A percentile compares a stretch with the other conserved stretches of the same genome.
These are phyloP conservation scores for Neoscytalidium dimidiatum DNA, from an alignment of 2,329 filamentous ascomycete genomes.

Conservation along the genomic window DNA sequence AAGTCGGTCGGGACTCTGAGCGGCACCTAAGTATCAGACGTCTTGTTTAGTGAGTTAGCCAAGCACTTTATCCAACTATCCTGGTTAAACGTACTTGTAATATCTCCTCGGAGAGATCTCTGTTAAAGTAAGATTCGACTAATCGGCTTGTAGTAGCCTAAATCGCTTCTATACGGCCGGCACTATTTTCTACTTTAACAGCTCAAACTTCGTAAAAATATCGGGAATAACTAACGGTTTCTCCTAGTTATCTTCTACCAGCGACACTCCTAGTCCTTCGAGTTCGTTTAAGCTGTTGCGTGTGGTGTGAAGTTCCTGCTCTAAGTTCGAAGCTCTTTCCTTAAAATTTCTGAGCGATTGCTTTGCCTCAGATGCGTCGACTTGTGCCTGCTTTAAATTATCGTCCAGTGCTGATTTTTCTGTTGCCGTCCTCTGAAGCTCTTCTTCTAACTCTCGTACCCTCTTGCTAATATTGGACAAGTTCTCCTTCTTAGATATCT, in stretches of 20 bases:
- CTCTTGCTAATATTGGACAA: background rate
- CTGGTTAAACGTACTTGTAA: background rate
- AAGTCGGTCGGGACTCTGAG: constrained; percentile 14
- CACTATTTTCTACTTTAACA: background rate
- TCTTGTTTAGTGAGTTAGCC: background rate
- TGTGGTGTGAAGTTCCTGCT: background rate
- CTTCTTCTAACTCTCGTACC: background rate
- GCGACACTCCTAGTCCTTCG: background rate
- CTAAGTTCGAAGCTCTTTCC: background rate
- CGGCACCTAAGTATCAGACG: background rate
- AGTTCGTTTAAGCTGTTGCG: background rate
- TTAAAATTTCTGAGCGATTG: background rate
- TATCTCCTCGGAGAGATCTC: background rate
- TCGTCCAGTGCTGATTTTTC: background rate
- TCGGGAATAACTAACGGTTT: background rate
- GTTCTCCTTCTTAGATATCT: background rate
- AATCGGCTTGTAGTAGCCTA: background rate
- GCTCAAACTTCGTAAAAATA: background rate
- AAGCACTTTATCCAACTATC: background rate
- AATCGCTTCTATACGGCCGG: background rate
- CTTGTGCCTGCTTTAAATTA: background rate
- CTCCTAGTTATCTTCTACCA: background rate
- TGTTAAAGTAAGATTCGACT: background rate
- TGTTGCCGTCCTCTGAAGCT: background rate
- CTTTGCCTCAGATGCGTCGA: background rate